These are phyloP conservation scores for Lyophyllum atratum DNA, from an alignment of 768 basidiomycete genomes.

Conservation along the genomic window DNA sequence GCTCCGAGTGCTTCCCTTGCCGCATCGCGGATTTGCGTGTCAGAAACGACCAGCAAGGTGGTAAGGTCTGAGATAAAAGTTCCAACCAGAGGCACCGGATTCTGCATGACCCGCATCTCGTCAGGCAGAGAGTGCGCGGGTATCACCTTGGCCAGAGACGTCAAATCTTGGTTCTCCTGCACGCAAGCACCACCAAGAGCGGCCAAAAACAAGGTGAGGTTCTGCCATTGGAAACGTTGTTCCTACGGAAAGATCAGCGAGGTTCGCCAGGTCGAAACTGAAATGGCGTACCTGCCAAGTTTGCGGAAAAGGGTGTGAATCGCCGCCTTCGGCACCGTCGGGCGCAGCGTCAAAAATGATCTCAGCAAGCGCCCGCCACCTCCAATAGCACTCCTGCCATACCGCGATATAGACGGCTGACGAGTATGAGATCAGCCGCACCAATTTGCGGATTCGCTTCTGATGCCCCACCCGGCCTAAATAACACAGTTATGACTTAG, in stretches of 20 bases:
- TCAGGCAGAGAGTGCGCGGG: constrained; percentile 67
- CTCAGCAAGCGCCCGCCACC: constrained; percentile 71
- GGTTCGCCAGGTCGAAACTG: background rate
- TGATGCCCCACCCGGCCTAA: constrained; percentile 78
- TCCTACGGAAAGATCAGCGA: constrained; percentile 46
- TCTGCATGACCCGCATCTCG: constrained; percentile 63
- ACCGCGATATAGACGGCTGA: constrained; percentile 72
- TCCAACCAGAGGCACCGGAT: constrained; percentile 59
- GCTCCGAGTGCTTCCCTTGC: constrained; percentile 80
- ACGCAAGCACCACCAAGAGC: constrained; percentile 71
- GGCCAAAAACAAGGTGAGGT: constrained; percentile 76
- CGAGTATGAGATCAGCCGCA: constrained; percentile 64
- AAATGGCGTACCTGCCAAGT: constrained; percentile 25
- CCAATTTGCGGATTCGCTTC: constrained; percentile 73
- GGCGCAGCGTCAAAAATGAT: constrained; percentile 44
- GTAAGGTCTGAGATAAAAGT: constrained; percentile 70
- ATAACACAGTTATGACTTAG: constrained; percentile 4
- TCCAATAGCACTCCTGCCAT: constrained; percentile 82
- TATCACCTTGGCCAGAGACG: constrained; percentile 54
- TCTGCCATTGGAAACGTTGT: constrained; percentile 81
- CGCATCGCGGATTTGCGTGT: constrained; percentile 70
- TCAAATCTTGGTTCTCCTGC: constrained; percentile 50
- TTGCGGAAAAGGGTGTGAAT: constrained; percentile 21
- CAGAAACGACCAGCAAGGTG: constrained; percentile 64
- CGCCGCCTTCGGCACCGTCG: constrained; percentile 31